Percentiles rank a stretch among this genome's conserved stretches.
These are phyloP conservation scores for Lagenaria siceraria DNA, from an alignment of 306 rosid genomes.

Conservation along the genomic window DNA sequence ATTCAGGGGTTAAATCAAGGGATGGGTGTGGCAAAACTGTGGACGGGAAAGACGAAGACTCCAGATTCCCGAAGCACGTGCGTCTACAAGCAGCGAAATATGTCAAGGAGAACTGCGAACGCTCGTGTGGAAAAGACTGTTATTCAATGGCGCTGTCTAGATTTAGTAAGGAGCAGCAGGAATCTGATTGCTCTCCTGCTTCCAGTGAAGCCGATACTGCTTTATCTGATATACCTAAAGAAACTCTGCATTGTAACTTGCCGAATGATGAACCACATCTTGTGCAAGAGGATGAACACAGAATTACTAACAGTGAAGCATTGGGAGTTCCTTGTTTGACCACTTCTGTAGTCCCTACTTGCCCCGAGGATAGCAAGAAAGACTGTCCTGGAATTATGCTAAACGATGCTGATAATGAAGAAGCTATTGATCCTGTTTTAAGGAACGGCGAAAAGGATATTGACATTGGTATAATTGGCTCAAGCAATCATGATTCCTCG, in stretches of 20 bases:
- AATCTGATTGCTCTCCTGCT: conserved; percentile 11
- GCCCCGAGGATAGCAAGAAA: conserved; percentile 10
- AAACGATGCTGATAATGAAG: conserved; percentile 12
- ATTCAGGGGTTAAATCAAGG: conserved; percentile 17
- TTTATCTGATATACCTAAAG: not conserved
- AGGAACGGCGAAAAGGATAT: conserved; percentile 19
- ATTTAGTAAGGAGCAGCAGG: conserved; percentile 16
- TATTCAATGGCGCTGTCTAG: conserved; percentile 3
- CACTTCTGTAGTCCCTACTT: not conserved
- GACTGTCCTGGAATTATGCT: conserved; percentile 11
- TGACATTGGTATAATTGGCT: conserved; percentile 9
- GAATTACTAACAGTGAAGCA: conserved; percentile 15
- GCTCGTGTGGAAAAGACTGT: not conserved
- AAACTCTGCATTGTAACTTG: conserved; percentile 2
- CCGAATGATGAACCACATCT: not conserved
- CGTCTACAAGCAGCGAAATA: conserved; percentile 17
- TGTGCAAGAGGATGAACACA: not conserved
- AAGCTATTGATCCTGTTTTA: conserved; percentile 8
- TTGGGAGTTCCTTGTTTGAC: conserved; percentile 18
- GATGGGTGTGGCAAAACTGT: conserved; percentile 1
- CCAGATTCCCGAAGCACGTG: conserved; percentile 19
- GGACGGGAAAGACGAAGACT: conserved; percentile 15
- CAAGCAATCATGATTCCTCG: conserved; percentile 9
- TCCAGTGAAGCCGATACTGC: conserved; percentile 14
- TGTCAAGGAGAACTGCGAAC: conserved; percentile 15